Conservation (phyloP, 2,329 filamentous ascomycete species). For the Microcyclosporella mali region DNA sequence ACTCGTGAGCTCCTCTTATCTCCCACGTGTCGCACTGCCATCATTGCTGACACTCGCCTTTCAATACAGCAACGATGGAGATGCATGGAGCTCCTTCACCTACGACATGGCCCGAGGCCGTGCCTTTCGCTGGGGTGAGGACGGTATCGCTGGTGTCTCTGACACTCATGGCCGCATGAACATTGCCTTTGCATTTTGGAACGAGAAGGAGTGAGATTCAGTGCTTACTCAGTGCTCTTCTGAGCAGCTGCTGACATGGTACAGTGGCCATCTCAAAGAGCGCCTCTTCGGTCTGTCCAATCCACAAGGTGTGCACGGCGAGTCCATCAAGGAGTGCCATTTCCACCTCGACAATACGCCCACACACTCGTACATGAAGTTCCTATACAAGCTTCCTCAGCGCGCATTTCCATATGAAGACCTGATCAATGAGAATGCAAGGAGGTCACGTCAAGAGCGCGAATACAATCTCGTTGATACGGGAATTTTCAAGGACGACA, state of each 20-base stretch:
- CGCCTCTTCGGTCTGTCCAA: constrained; percentile 92
- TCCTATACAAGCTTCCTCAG: constrained; percentile 95
- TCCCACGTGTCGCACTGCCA: neutral
- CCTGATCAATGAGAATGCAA: constrained; percentile 75
- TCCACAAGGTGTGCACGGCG: constrained; percentile 93
- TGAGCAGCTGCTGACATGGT: constrained; percentile 34
- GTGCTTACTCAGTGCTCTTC: neutral
- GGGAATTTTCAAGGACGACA: constrained; percentile 76
- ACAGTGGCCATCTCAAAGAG: constrained; percentile 86
- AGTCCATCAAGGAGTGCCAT: constrained; percentile 93
- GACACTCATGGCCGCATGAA: constrained; percentile 89
- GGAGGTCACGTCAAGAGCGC: constrained; percentile 65
- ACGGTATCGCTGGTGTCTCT: constrained; percentile 92
- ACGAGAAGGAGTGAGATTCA: constrained; percentile 74
- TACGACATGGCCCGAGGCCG: constrained; percentile 86
- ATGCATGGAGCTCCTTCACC: constrained; percentile 95
- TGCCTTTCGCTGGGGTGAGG: constrained; percentile 91
- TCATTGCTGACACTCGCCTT: constrained; percentile 11
- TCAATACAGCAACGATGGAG: constrained; percentile 63
- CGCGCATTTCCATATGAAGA: constrained; percentile 86
- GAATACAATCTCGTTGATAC: constrained; percentile 94
- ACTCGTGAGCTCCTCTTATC: constrained; percentile 51
- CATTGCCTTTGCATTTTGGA: constrained; percentile 95
- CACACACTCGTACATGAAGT: constrained; percentile 96
- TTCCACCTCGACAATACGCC: constrained; percentile 96